phyloP scores from a whole-genome alignment of 2,329 filamentous ascomycete species.

The Colletotrichum orbiculare region DNA sequence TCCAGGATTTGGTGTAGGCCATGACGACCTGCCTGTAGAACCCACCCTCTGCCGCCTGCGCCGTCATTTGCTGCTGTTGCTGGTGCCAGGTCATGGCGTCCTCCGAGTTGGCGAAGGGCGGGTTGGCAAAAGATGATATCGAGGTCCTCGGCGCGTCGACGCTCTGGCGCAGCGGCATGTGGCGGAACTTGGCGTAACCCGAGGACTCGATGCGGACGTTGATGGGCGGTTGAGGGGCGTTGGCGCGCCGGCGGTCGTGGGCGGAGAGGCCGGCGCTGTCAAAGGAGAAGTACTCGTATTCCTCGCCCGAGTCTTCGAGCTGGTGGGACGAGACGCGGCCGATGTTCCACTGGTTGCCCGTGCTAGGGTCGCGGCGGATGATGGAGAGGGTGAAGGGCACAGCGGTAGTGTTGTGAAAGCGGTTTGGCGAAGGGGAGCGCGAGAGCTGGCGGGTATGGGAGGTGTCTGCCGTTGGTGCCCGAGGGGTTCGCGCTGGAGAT shows the following conservation, averaged over 20 bases:
- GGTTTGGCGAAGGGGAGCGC: constrained; percentile 52
- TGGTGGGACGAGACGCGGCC: constrained; percentile 71
- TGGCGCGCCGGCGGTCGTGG: constrained; percentile 37
- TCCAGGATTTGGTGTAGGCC: constrained; percentile 64
- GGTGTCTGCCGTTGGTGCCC: constrained; percentile 5
- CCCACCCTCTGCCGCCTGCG: constrained; percentile 40
- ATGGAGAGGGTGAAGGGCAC: constrained; percentile 68
- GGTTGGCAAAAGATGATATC: constrained; percentile 3
- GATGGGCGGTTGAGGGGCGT: constrained; percentile 53
- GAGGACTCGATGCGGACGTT: constrained; percentile 64
- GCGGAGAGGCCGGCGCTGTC: constrained; percentile 37
- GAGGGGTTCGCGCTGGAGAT: constrained; percentile 13
- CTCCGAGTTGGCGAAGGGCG: constrained; percentile 30
- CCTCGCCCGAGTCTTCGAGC: constrained; percentile 51
- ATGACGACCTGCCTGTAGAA: constrained; percentile 69
- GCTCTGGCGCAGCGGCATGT: constrained; percentile 54
- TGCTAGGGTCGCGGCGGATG: constrained; percentile 78
- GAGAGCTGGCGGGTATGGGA: constrained; percentile 23
- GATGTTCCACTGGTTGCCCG: constrained; percentile 80
- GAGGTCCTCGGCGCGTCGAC: constrained; percentile 43
- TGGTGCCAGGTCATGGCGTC: constrained; percentile 26
- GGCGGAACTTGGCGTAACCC: constrained; percentile 68
- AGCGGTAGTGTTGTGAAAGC: constrained; percentile 47
- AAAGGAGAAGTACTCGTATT: constrained; percentile 41
- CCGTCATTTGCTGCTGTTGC: constrained; percentile 25